phyloP scores from a whole-genome alignment of 202 grass and related monocot species.

The Hordeum pubiflorum region DNA sequence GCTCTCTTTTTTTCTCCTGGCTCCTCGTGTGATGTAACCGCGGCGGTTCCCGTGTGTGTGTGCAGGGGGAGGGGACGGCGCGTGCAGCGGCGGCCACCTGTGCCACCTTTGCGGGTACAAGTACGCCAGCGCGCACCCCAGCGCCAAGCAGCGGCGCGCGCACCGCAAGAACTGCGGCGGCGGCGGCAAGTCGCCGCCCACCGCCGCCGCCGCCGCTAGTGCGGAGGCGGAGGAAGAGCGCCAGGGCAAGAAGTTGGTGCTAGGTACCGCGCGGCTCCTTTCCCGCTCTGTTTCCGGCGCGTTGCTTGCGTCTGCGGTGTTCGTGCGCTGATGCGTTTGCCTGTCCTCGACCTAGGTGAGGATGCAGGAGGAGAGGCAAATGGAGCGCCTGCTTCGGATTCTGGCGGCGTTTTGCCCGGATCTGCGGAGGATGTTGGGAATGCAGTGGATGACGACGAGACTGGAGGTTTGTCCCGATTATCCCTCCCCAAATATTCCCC shows the following conservation, averaged over 20 bases:
- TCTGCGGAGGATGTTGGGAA: conserved; percentile 15
- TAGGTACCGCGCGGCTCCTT: not conserved
- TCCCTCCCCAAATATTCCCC: not conserved
- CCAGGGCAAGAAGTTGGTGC: not conserved
- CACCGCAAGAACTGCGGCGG: conserved; percentile 59
- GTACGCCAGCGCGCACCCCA: conserved; percentile 51
- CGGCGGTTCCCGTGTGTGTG: not conserved
- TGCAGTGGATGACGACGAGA: conserved; percentile 6
- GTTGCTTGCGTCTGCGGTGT: not conserved
- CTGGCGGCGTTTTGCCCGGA: conserved; percentile 7
- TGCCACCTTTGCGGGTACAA: conserved; percentile 61
- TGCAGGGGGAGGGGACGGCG: conserved; percentile 8
- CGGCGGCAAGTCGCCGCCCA: not conserved
- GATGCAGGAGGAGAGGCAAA: not conserved
- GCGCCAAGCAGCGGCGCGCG: conserved; percentile 56
- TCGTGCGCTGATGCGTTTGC: conserved; percentile 11
- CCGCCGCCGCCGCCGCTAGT: not conserved
- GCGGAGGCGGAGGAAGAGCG: not conserved
- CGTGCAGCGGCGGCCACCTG: conserved; percentile 7
- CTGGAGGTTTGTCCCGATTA: conserved; percentile 25
- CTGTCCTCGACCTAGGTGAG: conserved; percentile 2
- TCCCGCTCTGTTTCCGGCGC: not conserved
- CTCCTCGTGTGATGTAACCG: not conserved
- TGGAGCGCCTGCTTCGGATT: conserved; percentile 8
- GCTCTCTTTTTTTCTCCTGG: not conserved